Evolutionary conservation across 2,329 filamentous ascomycete genomes (phyloP), one percentile per base, ranked within the genome.

Genomic region (Aureobasidium subglaciale): DNA sequence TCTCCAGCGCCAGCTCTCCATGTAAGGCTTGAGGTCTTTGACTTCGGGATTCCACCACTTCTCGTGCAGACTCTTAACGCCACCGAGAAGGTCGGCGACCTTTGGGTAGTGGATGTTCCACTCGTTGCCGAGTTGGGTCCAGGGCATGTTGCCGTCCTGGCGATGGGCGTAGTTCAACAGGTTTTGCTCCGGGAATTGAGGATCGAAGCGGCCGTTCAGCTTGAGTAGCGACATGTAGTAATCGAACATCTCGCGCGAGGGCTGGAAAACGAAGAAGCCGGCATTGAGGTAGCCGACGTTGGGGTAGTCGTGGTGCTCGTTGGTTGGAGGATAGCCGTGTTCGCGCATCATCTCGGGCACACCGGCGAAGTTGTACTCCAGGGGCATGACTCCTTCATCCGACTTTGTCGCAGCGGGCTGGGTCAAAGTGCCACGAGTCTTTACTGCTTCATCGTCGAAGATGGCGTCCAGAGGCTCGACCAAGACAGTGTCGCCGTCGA

Each of bases 81-180:
- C 71, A 27, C 67, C 64, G 10, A 67, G 61, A 27, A 72, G 57
- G 53, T 73, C 71, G 24, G 63, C 63, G 46, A 68, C 63, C 13
- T 61, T 71, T 0, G 67, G 65, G 40, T 65, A 69, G 42, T 70
- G 65, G 10, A 71, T 65, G 50, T 73, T 73, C 70, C 69, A 73
- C 8, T 63, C 66, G 15, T 67, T 66, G 18, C 60, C 58, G 6
- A 74, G 54, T 53, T 66, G 63, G n/a, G 60, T 61, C 70, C 71
- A 73, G 2, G 71, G 71, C 71, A 73, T 73, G 16, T 68, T 68
- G 15, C 71, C 71, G 1, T 68, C 67, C 11, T 61, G 49, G 7
- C 64, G 50, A 57, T 73, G 71, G 8, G 65, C 67, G 41, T 65
- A 65, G 59, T 72, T 72, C 25, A 71, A 57, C 5, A 71, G 59